phyloP scores from a whole-genome alignment of 805 yeast species.

The Schwanniomyces polymorphus region DNA sequence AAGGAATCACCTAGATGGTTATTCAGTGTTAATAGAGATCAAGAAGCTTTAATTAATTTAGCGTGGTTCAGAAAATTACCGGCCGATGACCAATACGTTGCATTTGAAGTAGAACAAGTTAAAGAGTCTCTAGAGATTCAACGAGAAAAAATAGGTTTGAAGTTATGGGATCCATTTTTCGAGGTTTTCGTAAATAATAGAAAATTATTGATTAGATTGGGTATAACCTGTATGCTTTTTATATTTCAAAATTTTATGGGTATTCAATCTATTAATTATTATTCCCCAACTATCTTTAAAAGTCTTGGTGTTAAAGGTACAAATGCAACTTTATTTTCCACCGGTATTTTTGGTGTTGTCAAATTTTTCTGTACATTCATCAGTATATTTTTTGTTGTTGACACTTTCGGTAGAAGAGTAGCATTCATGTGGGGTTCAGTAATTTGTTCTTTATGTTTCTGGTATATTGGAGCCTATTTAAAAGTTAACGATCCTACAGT shows the following conservation, averaged over 20 bases:
- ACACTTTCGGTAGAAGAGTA: slow-evolving; percentile 33
- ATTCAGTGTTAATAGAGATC: slow-evolving; percentile 36
- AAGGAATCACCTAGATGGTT: slow-evolving; percentile 46
- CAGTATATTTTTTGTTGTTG: slow-evolving; percentile 35
- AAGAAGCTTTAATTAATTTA: slow-evolving; percentile 19
- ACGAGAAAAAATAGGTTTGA: slow-evolving; percentile 26
- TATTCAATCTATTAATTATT: slow-evolving; percentile 39
- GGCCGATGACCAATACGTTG: slow-evolving; percentile 36
- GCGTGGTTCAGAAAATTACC: slow-evolving; percentile 32
- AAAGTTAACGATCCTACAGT: slow-evolving; percentile 33
- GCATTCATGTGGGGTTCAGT: slow-evolving; percentile 37
- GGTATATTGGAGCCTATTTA: slow-evolving; percentile 40
- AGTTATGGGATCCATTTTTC: slow-evolving; percentile 32
- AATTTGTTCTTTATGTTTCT: slow-evolving; percentile 34
- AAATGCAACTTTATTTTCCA: slow-evolving; percentile 35
- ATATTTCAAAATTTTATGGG: slow-evolving; percentile 41
- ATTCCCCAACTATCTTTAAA: slow-evolving; percentile 35
- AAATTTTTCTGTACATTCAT: slow-evolving; percentile 34
- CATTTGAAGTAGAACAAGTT: slow-evolving; percentile 36
- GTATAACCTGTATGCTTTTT: slow-evolving; percentile 32
- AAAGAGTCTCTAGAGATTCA: slow-evolving; percentile 32
- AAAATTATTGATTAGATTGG: slow-evolving; percentile 25
- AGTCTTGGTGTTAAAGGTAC: slow-evolving; percentile 39
- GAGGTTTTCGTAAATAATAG: slow-evolving; percentile 28
- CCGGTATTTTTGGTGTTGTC: slow-evolving; percentile 42